Evolutionary conservation across 305 asterid species (phyloP).

Genomic region (Plantago rigida): DNA sequence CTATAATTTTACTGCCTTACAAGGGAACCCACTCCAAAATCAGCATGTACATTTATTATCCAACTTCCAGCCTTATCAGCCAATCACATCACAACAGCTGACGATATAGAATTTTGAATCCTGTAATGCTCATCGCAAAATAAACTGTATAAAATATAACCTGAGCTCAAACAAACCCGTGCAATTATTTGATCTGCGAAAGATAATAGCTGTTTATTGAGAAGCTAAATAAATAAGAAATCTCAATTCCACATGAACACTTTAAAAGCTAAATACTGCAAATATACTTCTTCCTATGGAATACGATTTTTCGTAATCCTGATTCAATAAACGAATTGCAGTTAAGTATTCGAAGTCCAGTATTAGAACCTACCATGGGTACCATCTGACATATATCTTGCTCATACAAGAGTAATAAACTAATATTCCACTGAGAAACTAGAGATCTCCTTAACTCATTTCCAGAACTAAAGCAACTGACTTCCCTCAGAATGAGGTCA

Average conservation of each 20-base stretch:
- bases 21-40: constrained; percentile 21
- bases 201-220: constrained; percentile 11
- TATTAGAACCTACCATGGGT: constrained; percentile 6
- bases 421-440: not conserved
- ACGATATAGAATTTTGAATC: constrained; percentile 23
- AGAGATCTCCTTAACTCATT: constrained; percentile 11
- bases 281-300: constrained; percentile 8
- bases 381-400: constrained; percentile 20
- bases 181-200: too few relatives aligned
- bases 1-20: constrained; percentile 23
- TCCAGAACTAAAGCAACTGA: constrained; percentile 10
- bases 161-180: not conserved
- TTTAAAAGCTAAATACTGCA: constrained; percentile 17
- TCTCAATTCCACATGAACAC: constrained; percentile 9
- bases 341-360: constrained; percentile 9
- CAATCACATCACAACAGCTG: constrained; percentile 22
- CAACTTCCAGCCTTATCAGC: constrained; percentile 6
- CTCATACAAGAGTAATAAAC: not conserved
- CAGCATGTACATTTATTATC: constrained; percentile 16
- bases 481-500: constrained; percentile 3
- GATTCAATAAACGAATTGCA: constrained; percentile 26
- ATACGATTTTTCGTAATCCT: constrained; percentile 25
- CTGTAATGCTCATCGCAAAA: constrained; percentile 21
- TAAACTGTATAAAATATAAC: constrained; percentile 28
- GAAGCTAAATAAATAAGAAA: constrained; percentile 1